Evolutionary conservation across 139 green algal species (phyloP).

Genomic region (Pleodorina starrii): DNA sequence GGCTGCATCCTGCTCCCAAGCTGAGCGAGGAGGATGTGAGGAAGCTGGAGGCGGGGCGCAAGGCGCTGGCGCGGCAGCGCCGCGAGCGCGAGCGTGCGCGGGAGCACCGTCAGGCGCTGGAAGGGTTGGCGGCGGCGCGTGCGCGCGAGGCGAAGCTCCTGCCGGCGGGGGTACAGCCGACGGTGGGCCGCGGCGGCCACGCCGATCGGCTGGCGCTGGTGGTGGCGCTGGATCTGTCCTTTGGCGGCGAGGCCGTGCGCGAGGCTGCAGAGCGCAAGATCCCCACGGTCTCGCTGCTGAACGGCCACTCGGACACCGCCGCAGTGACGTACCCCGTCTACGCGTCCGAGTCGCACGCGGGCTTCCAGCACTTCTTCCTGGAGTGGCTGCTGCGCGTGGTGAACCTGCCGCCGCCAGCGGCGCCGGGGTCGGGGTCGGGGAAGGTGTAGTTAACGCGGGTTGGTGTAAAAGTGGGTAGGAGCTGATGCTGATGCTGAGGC

Average conservation of each 20-base stretch:
- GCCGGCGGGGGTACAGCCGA: neutral
- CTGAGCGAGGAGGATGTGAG: neutral
- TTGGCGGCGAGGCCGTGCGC: slow-evolving; percentile 50
- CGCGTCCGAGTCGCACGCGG: slow-evolving; percentile 47
- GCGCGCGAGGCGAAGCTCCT: slow-evolving; percentile 6
- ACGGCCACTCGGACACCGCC: slow-evolving; percentile 53
- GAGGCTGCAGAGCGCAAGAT: slow-evolving; percentile 59
- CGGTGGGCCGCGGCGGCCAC: neutral
- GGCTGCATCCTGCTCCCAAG: neutral
- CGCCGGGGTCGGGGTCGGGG: neutral
- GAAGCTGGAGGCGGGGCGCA: slow-evolving; percentile 3
- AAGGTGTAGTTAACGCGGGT: too few relatives aligned
- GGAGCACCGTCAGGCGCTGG: slow-evolving; percentile 3
- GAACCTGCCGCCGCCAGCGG: slow-evolving; percentile 47
- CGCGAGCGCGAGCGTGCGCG: neutral
- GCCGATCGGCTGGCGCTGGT: slow-evolving; percentile 51
- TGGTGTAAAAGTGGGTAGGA: too few relatives aligned
- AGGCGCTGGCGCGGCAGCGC: neutral
- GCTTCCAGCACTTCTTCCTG: slow-evolving; percentile 61
- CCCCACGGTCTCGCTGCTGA: slow-evolving; percentile 59
- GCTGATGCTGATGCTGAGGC: too few relatives aligned
- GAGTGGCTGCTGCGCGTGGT: slow-evolving; percentile 64
- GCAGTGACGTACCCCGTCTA: slow-evolving; percentile 67
- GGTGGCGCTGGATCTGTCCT: slow-evolving; percentile 61
- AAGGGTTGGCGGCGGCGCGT: slow-evolving; percentile 31